Percentiles rank a stretch among this genome's conserved stretches.
phyloP scores from a whole-genome alignment of 495 filamentous ascomycete species.

The Penicillium flavigenum region DNA sequence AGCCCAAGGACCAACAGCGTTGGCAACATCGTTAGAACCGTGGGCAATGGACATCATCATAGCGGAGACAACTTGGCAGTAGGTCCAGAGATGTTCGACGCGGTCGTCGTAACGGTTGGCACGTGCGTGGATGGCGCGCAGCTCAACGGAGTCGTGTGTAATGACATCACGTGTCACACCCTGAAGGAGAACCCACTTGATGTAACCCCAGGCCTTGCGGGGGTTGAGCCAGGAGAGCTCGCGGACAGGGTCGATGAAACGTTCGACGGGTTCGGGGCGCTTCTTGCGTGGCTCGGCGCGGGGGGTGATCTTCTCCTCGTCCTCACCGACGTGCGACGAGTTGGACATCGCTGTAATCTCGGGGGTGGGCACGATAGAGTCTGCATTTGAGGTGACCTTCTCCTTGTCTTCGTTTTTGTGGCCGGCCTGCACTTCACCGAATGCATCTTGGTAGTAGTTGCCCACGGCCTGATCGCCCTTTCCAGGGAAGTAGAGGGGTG shows the following conservation, averaged over 20 bases:
- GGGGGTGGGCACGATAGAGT: conserved; percentile 69
- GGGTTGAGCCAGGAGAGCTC: conserved; percentile 32
- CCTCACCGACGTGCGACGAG: conserved; percentile 35
- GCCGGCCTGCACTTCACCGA: conserved; percentile 28
- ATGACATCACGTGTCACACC: conserved; percentile 63
- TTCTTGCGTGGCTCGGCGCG: conserved; percentile 27
- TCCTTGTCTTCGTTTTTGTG: conserved; percentile 15
- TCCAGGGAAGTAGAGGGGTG: conserved; percentile 50
- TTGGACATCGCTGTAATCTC: conserved; percentile 61
- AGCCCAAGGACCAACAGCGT: conserved; percentile 68
- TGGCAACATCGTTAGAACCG: conserved; percentile 72
- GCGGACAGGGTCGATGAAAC: conserved; percentile 35
- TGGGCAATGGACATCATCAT: conserved; percentile 71
- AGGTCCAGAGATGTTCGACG: conserved; percentile 69
- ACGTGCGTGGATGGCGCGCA: conserved; percentile 58
- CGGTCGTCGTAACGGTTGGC: conserved; percentile 67
- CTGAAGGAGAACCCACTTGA: conserved; percentile 52
- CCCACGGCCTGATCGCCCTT: conserved; percentile 43
- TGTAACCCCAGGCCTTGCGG: conserved; percentile 39
- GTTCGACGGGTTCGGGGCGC: conserved; percentile 32
- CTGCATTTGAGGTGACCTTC: conserved; percentile 11
- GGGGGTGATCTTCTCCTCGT: conserved; percentile 63
- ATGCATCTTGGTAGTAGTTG: conserved; percentile 51
- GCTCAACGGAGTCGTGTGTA: conserved; percentile 41
- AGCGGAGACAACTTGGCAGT: conserved; percentile 67